These are phyloP conservation scores for Diaporthe sp. DNA, from an alignment of 2,329 filamentous ascomycete genomes.

Conservation along the genomic window DNA sequence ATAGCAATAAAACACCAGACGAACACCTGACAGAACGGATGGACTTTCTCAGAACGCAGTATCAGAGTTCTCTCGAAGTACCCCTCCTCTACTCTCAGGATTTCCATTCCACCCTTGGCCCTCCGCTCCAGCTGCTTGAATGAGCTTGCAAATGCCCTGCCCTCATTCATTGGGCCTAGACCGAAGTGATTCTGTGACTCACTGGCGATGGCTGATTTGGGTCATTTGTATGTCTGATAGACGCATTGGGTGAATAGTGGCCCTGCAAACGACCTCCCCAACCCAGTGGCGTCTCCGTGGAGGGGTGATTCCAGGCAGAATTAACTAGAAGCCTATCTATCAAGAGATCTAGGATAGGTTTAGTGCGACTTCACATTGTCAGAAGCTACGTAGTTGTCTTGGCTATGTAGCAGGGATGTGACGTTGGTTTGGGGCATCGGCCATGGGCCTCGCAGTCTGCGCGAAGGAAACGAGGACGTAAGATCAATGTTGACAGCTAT, in stretches of 20 bases:
- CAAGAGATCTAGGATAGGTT: not conserved
- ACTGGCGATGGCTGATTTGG: not conserved
- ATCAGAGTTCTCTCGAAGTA: not conserved
- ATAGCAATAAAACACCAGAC: not conserved
- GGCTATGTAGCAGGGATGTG: not conserved
- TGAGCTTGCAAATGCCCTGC: too few species aligned
- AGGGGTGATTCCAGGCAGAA: not conserved
- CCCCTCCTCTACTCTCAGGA: not conserved
- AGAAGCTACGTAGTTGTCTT: not conserved
- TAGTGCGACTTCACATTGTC: not conserved
- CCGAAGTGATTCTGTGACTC: not conserved
- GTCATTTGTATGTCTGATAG: not conserved
- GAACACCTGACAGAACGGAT: not conserved
- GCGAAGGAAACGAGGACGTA: too few species aligned
- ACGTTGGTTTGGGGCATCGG: fast-evolving
- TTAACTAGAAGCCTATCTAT: not conserved
- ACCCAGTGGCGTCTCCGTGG: not conserved
- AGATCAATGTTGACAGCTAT: not conserved
- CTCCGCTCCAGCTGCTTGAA: not conserved
- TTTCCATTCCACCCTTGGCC: not conserved
- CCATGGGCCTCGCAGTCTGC: too few species aligned
- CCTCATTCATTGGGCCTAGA: not conserved
- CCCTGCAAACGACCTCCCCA: not conserved
- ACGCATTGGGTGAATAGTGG: too few species aligned
- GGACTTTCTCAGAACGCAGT: not conserved